Conservation (phyloP, 2,329 filamentous ascomycete genomes). For the Calonectria ilicicola region DNA sequence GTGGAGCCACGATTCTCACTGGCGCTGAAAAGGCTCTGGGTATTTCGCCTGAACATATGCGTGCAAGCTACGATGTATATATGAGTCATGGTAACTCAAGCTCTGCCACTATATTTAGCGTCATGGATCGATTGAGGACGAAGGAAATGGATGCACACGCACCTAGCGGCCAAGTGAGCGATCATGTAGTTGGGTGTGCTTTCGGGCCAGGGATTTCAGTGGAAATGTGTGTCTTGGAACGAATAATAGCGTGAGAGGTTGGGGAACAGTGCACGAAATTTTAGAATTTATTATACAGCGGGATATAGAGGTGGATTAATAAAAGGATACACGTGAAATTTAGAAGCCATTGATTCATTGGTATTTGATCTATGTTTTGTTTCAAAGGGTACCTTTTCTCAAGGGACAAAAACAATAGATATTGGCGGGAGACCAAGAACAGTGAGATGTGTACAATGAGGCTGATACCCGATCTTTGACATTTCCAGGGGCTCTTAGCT, state of each 20-base stretch:
- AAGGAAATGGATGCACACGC: conserved; percentile 71
- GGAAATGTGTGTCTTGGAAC: conserved; percentile 75
- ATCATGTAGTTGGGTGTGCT: conserved; percentile 75
- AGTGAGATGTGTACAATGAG: no score
- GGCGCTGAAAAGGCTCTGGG: conserved; percentile 70
- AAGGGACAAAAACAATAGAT: no score
- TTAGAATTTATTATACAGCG: background rate
- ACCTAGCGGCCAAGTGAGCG: conserved; percentile 60
- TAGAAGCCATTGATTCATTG: no score
- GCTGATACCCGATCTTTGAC: no score
- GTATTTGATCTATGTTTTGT: no score
- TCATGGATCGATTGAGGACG: conserved; percentile 70
- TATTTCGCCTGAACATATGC: conserved; percentile 72
- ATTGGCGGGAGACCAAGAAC: no score
- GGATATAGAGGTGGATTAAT: background rate
- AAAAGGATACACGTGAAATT: background rate
- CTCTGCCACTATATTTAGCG: conserved; percentile 76
- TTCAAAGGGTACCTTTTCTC: no score
- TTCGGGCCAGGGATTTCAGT: conserved; percentile 78
- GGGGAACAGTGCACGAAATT: background rate
- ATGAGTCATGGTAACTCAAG: conserved; percentile 76
- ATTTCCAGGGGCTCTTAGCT: no score
- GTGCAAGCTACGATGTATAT: conserved; percentile 78
- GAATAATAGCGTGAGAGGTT: conserved; percentile 39
- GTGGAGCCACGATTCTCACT: conserved; percentile 74